These are phyloP conservation scores for Silene coronaria DNA, from an alignment of 179 eudicot genomes.

Conservation along the genomic window DNA sequence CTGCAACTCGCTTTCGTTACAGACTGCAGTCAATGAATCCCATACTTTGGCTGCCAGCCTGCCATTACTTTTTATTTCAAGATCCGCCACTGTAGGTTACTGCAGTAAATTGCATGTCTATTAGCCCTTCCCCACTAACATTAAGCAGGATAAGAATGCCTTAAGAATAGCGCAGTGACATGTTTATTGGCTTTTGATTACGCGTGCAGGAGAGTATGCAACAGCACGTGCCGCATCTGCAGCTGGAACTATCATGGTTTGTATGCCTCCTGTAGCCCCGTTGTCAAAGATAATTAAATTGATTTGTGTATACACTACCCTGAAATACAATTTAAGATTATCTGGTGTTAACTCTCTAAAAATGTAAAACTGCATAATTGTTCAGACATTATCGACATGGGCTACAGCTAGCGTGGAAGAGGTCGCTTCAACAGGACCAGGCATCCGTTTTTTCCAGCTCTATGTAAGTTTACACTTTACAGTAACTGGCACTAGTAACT, in stretches of 20 bases:
- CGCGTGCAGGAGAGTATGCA: conserved; percentile 74
- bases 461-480: conserved; percentile 52
- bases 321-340: too few species aligned
- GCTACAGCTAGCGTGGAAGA: conserved; percentile 99
- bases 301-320: not conserved
- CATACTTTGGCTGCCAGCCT: too few species aligned
- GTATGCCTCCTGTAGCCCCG: conserved; percentile 8
- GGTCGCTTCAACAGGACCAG: conserved; percentile 99
- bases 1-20: too few species aligned
- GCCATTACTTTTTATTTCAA: too few species aligned
- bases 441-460: conserved; percentile 98
- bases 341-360: too few species aligned
- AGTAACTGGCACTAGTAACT: not conserved
- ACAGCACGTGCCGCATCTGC: conserved; percentile 91
- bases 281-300: not conserved
- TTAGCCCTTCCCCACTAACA: too few species aligned
- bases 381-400: conserved; percentile 96
- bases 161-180: not conserved
- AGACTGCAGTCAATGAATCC: too few species aligned
- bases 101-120: too few species aligned
- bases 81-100: too few species aligned
- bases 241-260: conserved; percentile 94
- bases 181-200: not conserved
- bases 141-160: not conserved
- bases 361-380: not conserved